A percentile compares a stretch with the other conserved stretches of the same genome.
Conservation (phyloP, 305 asterid species). For the Fraxinus baroniana region DNA sequence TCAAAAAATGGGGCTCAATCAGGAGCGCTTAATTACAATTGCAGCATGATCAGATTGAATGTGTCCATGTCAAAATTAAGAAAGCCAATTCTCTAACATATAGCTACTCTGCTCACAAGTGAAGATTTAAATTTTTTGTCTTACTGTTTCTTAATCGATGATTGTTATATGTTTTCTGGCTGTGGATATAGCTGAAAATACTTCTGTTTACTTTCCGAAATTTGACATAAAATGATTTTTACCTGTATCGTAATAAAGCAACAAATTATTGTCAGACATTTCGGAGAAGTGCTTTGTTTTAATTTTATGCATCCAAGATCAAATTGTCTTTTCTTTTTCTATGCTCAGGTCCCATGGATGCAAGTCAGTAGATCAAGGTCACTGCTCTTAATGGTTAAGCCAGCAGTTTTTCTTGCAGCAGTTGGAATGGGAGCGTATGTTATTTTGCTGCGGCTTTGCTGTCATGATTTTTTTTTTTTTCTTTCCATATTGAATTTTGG, state of each 20-base stretch:
- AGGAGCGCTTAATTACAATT: not conserved
- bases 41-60: not conserved
- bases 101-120: not conserved
- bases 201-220: slow-evolving; percentile 1
- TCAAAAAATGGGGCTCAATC: not conserved
- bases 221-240: not conserved
- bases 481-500: not conserved
- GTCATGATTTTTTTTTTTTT: not conserved
- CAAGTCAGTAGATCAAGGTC: slow-evolving; percentile 92
- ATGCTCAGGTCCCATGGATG: slow-evolving; percentile 86
- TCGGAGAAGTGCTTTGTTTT: not conserved
- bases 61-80: not conserved
- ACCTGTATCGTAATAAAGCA: not conserved
- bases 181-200: not conserved
- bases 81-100: not conserved
- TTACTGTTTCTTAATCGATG: not conserved
- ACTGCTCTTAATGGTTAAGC: slow-evolving; percentile 82
- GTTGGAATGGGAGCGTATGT: slow-evolving; percentile 81
- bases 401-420: slow-evolving; percentile 69
- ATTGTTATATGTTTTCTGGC: not conserved
- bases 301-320: not conserved
- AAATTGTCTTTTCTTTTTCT: not conserved
- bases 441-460: slow-evolving; percentile 1
- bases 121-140: not conserved
- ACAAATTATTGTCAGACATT: not conserved